A percentile compares a stretch with the other conserved stretches of the same genome.
Conservation (phyloP, 176 grass and related monocot species). For the Triticum monococcum region DNA sequence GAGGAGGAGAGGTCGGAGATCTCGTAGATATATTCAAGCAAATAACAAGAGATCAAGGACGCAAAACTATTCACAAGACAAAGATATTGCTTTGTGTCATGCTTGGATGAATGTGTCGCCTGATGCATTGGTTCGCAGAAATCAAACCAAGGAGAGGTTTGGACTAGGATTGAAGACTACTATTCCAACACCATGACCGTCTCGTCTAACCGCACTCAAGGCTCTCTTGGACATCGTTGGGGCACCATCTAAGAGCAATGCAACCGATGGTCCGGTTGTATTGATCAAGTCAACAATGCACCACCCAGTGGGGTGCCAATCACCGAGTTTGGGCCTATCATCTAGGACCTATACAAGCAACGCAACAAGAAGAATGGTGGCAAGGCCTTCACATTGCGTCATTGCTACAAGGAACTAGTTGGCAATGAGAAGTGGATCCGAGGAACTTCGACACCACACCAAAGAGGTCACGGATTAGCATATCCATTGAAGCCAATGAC, state of each 20-base stretch:
- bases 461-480: too few relatives aligned
- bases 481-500: background rate
- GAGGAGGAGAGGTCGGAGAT: background rate
- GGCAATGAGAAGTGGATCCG: too few relatives aligned
- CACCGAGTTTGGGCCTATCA: background rate
- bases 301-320: background rate
- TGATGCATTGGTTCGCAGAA: background rate
- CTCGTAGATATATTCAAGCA: background rate
- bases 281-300: too few relatives aligned
- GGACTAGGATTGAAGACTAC: background rate
- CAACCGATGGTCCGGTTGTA: too few relatives aligned
- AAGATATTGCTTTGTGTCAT: background rate
- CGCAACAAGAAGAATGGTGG: background rate
- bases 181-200: background rate
- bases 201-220: background rate
- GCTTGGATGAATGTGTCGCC: background rate
- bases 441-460: too few relatives aligned
- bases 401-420: too few relatives aligned
- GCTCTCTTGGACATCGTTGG: background rate
- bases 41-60: background rate
- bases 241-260: too few relatives aligned
- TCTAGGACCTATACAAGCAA: background rate
- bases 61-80: background rate
- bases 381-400: too few relatives aligned
- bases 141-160: background rate